A percentile compares a stretch with the other conserved stretches of the same genome.
Evolutionary conservation across 2,329 filamentous ascomycete genomes (phyloP).

Genomic region (Penicillium fuscoglaucum): DNA sequence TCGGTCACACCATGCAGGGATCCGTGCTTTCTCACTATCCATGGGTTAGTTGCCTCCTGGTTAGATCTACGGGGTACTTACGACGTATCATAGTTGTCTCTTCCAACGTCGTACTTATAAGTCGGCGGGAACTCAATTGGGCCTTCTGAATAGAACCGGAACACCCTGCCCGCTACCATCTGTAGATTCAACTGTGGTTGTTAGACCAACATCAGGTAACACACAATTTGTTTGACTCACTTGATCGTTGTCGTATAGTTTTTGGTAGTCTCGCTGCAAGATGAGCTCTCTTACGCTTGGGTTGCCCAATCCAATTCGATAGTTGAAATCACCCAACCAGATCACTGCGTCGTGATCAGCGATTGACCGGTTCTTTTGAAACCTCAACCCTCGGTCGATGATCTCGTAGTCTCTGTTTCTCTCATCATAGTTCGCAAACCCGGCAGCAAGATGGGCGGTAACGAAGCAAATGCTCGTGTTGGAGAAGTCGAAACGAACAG

Average conservation of each 20-base stretch:
- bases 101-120: constrained; percentile 91
- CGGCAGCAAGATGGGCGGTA: constrained; percentile 92
- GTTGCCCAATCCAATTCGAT: constrained; percentile 81
- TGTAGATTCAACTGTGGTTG: constrained; percentile 76
- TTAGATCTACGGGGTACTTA: constrained; percentile 46
- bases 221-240: constrained; percentile 39
- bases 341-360: constrained; percentile 89
- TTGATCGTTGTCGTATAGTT: constrained; percentile 88
- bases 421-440: constrained; percentile 96
- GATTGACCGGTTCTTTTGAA: constrained; percentile 87
- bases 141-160: constrained; percentile 88
- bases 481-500: constrained; percentile 91
- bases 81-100: constrained; percentile 88
- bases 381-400: constrained; percentile 81
- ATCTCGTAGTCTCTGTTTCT: constrained; percentile 89
- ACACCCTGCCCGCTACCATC: constrained; percentile 89
- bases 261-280: constrained; percentile 69
- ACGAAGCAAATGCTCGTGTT: constrained; percentile 93
- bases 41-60: constrained; percentile 31
- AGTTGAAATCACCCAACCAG: constrained; percentile 98
- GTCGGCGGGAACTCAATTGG: constrained; percentile 87
- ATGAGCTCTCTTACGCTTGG: constrained; percentile 76
- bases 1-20: constrained; percentile 96
- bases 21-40: constrained; percentile 81
- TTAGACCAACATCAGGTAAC: constrained; percentile 9